Conservation (phyloP, 2,329 filamentous ascomycete genomes). For the Aspergillus pseudoglaucus region DNA sequence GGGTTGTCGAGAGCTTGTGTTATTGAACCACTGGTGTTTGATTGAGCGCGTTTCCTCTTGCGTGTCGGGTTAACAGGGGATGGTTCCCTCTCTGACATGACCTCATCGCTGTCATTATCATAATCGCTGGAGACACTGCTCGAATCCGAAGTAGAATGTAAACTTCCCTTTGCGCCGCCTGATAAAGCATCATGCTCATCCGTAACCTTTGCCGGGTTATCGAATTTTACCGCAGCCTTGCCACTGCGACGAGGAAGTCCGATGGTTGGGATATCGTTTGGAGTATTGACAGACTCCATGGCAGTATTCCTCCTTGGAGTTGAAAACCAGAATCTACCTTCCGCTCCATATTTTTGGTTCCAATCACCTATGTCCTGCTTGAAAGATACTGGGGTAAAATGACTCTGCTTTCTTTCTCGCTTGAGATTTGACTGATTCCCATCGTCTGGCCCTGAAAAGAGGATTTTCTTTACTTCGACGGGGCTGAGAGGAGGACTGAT, state of each 20-base stretch:
- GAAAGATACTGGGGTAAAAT: slow-evolving; percentile 49
- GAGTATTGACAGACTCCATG: slow-evolving; percentile 4
- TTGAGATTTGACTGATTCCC: slow-evolving; percentile 4
- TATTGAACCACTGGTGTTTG: slow-evolving; percentile 23
- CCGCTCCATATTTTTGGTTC: slow-evolving; percentile 48
- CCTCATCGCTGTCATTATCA: slow-evolving; percentile 18
- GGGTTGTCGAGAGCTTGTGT: slow-evolving; percentile 24
- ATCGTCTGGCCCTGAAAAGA: slow-evolving; percentile 30
- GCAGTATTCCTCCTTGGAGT: slow-evolving; percentile 4
- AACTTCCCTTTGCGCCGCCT: slow-evolving; percentile 5
- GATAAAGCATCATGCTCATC: slow-evolving; percentile 3
- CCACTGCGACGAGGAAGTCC: slow-evolving; percentile 26
- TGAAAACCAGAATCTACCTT: slow-evolving; percentile 42
- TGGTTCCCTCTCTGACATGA: slow-evolving; percentile 13
- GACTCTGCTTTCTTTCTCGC: slow-evolving; percentile 30
- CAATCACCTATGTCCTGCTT: slow-evolving; percentile 41
- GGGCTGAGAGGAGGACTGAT: slow-evolving; percentile 38
- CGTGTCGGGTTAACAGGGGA: slow-evolving; percentile 15
- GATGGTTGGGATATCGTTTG: slow-evolving; percentile 31
- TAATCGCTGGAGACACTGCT: slow-evolving; percentile 21
- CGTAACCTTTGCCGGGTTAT: slow-evolving; percentile 1
- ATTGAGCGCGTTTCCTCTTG: slow-evolving; percentile 32
- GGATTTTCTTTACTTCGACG: slow-evolving; percentile 37
- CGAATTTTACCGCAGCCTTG: background rate
- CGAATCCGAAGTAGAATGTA: slow-evolving; percentile 21